Conservation (phyloP, 2,329 filamentous ascomycete genomes). For the Reticulascus tulasneorum region DNA sequence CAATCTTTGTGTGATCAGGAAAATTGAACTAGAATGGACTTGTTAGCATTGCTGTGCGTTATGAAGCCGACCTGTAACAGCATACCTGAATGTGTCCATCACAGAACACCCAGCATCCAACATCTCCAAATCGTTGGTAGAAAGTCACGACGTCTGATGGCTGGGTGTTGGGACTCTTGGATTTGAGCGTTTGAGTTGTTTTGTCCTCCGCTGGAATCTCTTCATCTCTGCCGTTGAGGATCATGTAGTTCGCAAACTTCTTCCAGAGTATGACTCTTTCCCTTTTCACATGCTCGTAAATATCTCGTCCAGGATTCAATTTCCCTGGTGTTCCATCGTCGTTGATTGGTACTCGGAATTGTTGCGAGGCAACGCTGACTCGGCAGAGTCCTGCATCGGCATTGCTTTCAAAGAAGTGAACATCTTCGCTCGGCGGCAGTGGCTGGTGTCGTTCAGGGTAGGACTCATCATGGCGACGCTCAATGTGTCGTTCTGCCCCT, state of each 20-base stretch:
- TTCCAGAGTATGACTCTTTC: constrained; percentile 67
- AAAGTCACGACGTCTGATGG: constrained; percentile 67
- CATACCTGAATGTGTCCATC: constrained; percentile 73
- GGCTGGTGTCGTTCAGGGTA: constrained; percentile 58
- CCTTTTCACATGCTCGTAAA: constrained; percentile 62
- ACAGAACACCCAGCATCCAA: constrained; percentile 76
- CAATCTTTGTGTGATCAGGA: constrained; percentile 81
- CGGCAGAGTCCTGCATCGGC: constrained; percentile 59
- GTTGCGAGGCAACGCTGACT: constrained; percentile 61
- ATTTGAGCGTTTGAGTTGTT: constrained; percentile 29
- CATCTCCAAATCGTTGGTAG: constrained; percentile 76
- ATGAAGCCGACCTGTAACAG: neutral
- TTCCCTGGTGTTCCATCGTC: constrained; percentile 58
- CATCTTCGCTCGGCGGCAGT: constrained; percentile 58
- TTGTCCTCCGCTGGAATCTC: constrained; percentile 45
- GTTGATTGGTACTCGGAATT: constrained; percentile 53
- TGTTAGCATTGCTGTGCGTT: constrained; percentile 19
- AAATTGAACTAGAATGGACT: constrained; percentile 72
- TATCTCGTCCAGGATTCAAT: constrained; percentile 58
- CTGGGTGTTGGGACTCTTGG: constrained; percentile 18
- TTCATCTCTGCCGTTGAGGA: constrained; percentile 69
- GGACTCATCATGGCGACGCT: constrained; percentile 51
- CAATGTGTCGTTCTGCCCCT: constrained; percentile 67
- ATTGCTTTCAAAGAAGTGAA: constrained; percentile 73
- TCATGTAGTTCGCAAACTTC: constrained; percentile 73